A percentile compares a stretch with the other conserved stretches of the same genome.
phyloP scores from a whole-genome alignment of 2,329 filamentous ascomycete genomes.

The Venturia effusa region DNA sequence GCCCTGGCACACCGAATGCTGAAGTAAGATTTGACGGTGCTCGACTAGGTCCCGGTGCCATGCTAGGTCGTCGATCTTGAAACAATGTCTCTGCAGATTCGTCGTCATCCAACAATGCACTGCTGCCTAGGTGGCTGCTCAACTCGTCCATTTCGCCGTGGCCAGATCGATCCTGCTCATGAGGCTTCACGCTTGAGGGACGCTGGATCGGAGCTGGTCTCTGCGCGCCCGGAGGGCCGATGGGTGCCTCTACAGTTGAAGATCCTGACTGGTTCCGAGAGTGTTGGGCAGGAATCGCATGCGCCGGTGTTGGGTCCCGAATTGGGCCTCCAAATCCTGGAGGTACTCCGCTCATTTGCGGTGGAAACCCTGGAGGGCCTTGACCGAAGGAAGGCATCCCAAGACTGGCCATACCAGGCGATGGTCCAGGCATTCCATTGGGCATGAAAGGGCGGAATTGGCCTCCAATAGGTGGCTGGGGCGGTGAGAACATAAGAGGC shows the following conservation, averaged over 20 bases:
- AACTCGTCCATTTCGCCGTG: conserved; percentile 55
- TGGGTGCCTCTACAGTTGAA: conserved; percentile 46
- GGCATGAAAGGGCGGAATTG: conserved; percentile 46
- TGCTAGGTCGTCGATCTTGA: conserved; percentile 25
- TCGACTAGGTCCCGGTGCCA: conserved; percentile 20
- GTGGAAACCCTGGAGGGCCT: conserved; percentile 45
- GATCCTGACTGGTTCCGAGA: conserved; percentile 66
- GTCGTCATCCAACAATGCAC: conserved; percentile 71
- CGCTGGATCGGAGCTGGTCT: conserved; percentile 81
- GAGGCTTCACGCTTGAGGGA: conserved; percentile 60
- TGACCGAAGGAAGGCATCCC: conserved; percentile 46
- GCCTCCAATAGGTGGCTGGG: conserved; percentile 39
- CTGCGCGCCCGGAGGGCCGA: conserved; percentile 40
- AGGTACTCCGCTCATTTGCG: conserved; percentile 24
- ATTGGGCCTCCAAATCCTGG: conserved; percentile 9
- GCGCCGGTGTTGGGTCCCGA: background rate
- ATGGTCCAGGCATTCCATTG: conserved; percentile 39
- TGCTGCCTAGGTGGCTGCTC: conserved; percentile 76
- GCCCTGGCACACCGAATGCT: conserved; percentile 19
- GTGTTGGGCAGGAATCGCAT: conserved; percentile 33
- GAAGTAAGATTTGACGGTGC: conserved; percentile 24
- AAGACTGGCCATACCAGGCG: conserved; percentile 50
- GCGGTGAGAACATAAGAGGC: conserved; percentile 43
- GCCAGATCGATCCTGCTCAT: conserved; percentile 33
- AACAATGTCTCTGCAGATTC: conserved; percentile 43